Evolutionary conservation across 371 early-diverging fungal species (phyloP).

Genomic region (Furculomyces boomerangus): DNA sequence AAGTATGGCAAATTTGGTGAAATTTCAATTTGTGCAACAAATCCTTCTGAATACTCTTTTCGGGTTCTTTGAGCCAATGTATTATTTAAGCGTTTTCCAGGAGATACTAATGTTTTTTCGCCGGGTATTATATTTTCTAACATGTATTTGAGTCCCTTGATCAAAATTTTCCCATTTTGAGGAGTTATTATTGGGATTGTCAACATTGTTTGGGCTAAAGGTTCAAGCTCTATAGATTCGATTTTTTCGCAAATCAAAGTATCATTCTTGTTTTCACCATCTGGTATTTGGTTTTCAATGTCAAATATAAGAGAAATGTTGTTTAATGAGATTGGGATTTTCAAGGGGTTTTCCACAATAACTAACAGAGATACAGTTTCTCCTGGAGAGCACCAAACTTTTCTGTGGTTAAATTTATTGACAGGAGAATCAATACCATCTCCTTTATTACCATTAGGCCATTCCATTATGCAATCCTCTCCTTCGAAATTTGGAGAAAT

Average conservation of each 20-base stretch:
- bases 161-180: conserved; percentile 46
- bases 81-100: conserved; percentile 53
- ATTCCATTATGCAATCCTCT: conserved; percentile 11
- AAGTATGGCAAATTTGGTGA: conserved; percentile 70
- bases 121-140: conserved; percentile 56
- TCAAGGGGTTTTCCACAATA: conserved; percentile 20
- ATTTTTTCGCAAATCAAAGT: conserved; percentile 7
- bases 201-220: conserved; percentile 28
- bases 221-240: conserved; percentile 11
- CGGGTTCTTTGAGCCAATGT: conserved; percentile 41
- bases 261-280: neutral
- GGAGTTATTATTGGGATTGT: conserved; percentile 52
- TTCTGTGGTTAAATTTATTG: neutral
- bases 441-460: too few relatives aligned
- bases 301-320: conserved; percentile 17
- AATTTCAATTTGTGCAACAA: conserved; percentile 49
- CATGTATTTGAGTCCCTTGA: conserved; percentile 59
- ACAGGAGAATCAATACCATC: neutral
- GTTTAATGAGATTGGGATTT: conserved; percentile 15
- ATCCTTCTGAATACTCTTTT: conserved; percentile 42
- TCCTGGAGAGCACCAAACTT: conserved; percentile 15
- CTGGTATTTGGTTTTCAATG: neutral
- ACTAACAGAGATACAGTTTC: conserved; percentile 17
- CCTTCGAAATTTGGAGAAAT: conserved; percentile 20
- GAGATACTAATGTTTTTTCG: conserved; percentile 41